Evolutionary conservation across 2,329 filamentous ascomycete genomes (phyloP), one percentile per base, ranked within the genome.

Genomic region (Diplodia intermedia): DNA sequence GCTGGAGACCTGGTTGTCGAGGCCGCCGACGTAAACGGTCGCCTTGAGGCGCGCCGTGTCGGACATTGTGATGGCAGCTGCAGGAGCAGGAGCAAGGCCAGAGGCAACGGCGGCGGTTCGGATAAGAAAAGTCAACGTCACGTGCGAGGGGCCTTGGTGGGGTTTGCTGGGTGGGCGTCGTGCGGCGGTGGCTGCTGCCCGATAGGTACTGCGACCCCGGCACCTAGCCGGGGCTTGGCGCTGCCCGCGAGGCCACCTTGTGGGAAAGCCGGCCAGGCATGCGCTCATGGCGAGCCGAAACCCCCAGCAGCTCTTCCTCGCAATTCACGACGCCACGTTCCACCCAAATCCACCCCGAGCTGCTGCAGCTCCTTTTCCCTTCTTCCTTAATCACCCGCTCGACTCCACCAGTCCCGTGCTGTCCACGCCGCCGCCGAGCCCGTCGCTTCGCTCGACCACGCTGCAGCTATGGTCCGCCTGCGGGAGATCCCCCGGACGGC

Each of bases 401-500:
- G 43, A 20, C 43, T 20, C 20, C 43, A 11, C 18, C 47, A 36
- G 26, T 49, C 61, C 31, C 56, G 40, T 47, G 29, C 43, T 56
- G 26, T 38, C n/a, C 63, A 65, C 62, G 33, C 36, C 53, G 52
- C 38, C 54, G 56, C 63, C 52, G 53, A 56, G 50, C 63, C 33
- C 50, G 55, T 50, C 63, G 63, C 49, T 38, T 61, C 29, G 23
- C 53, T 73, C 73, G 72, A 69, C 72, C 71, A 62, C 57, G 56
- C 36, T n/a, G 38, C 56, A 79, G 82, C 74, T 80, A 99, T 99
- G 95, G 94, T 97, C 82, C 92, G 93, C 83, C 86, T 98, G 81
- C 89, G 94, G 86, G 94, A 98, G 85, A 96, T 99, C 78, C 92
- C 93, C 79, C 89, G 95, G 82, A 99, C 95, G 76, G 95, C 94